Conservation (phyloP, 2,329 filamentous ascomycete genomes). For the Ciborinia camelliae region DNA sequence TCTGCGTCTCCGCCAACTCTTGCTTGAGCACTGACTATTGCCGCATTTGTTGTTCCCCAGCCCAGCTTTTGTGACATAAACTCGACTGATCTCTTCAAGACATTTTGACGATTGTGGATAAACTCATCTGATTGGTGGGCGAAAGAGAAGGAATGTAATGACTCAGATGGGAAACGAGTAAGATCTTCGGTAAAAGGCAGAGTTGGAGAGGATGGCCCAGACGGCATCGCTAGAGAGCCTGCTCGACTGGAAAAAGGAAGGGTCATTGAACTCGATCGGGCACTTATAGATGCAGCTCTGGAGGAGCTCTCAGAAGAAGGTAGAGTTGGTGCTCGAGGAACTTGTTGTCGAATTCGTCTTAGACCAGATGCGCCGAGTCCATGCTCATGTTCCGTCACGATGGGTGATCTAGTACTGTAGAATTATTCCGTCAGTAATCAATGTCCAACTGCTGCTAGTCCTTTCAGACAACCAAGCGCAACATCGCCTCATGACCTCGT, state of each 20-base stretch:
- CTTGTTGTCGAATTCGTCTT: constrained; percentile 88
- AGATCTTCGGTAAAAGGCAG: constrained; percentile 80
- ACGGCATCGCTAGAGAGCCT: constrained; percentile 34
- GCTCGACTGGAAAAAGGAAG: constrained; percentile 50
- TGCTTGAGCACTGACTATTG: constrained; percentile 78
- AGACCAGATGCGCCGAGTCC: constrained; percentile 81
- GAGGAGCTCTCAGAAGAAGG: constrained; percentile 63
- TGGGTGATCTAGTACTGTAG: constrained; percentile 60
- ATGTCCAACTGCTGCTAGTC: not conserved
- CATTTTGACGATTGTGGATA: constrained; percentile 86
- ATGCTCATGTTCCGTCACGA: constrained; percentile 84
- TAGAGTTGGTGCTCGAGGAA: constrained; percentile 62
- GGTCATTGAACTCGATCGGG: constrained; percentile 69
- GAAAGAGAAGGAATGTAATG: constrained; percentile 96
- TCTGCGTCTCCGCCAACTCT: constrained; percentile 79
- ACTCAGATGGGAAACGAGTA: constrained; percentile 89
- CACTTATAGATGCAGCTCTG: constrained; percentile 55
- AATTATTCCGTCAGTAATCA: constrained; percentile 30
- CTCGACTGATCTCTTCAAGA: constrained; percentile 88
- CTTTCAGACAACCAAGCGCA: not conserved
- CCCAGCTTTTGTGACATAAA: constrained; percentile 87
- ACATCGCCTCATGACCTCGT: not conserved
- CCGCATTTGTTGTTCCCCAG: constrained; percentile 68
- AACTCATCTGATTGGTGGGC: constrained; percentile 92
- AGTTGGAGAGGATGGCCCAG: constrained; percentile 67